A percentile compares a stretch with the other conserved stretches of the same genome.
These are phyloP conservation scores for Phascolomyces articulosus DNA, from an alignment of 371 early-diverging fungal genomes.

Conservation along the genomic window DNA sequence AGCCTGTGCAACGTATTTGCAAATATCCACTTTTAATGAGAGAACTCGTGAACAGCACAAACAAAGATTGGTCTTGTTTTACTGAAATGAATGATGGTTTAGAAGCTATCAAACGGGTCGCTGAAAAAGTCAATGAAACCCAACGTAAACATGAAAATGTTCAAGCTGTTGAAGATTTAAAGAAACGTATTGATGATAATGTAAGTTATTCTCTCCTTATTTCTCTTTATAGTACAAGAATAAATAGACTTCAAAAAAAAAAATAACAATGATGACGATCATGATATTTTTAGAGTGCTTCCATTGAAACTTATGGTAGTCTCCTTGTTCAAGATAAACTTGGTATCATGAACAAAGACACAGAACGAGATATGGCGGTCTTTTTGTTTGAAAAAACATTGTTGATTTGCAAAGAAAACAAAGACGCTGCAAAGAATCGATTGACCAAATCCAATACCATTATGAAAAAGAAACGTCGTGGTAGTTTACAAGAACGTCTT, in stretches of 20 bases:
- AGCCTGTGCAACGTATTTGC: conserved; percentile 97
- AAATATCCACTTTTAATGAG: conserved; percentile 92
- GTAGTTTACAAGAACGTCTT: conserved; percentile 76
- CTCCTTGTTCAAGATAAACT: conserved; percentile 85
- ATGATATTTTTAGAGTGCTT: conserved; percentile 13
- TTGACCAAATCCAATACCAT: conserved; percentile 45
- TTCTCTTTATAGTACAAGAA: neutral
- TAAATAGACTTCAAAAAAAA: neutral
- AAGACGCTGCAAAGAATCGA: conserved; percentile 35
- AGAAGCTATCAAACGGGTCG: conserved; percentile 83
- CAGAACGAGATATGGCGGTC: conserved; percentile 77
- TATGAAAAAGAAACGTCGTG: conserved; percentile 50
- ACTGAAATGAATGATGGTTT: conserved; percentile 81
- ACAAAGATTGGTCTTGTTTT: conserved; percentile 69
- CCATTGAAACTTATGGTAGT: conserved; percentile 73
- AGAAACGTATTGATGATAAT: conserved; percentile 52
- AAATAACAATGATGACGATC: neutral
- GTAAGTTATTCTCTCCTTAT: neutral
- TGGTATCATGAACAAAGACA: conserved; percentile 71
- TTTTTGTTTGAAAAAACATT: conserved; percentile 90
- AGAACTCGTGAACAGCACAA: conserved; percentile 82
- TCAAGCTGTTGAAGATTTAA: conserved; percentile 75
- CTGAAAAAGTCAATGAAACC: conserved; percentile 91
- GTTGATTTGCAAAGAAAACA: conserved; percentile 83
- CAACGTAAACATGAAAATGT: conserved; percentile 88